Percentiles rank a stretch among this genome's conserved stretches.
phyloP scores from a whole-genome alignment of 352 stramenopile genomes.

The Elongisporangium senticosum region DNA sequence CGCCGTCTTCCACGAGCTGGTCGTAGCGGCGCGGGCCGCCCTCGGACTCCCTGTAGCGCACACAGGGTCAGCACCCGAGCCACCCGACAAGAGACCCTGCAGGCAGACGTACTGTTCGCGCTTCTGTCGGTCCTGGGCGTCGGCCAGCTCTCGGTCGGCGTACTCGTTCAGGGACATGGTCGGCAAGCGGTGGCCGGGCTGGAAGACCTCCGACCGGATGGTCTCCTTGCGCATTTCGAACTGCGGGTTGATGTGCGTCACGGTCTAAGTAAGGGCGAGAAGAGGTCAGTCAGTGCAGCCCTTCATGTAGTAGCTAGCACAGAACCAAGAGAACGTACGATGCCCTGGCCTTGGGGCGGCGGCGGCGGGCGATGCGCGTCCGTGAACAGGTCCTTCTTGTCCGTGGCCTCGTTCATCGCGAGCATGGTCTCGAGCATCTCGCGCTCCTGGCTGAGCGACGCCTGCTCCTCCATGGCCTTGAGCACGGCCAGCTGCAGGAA shows the following conservation, averaged over 20 bases:
- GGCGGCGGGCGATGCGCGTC: conserved; percentile 56
- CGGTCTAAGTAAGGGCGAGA: conserved; percentile 33
- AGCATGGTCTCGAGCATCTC: conserved; percentile 87
- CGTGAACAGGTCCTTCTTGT: conserved; percentile 64
- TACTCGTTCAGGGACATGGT: conserved; percentile 96
- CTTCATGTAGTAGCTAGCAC: not conserved
- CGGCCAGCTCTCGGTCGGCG: conserved; percentile 80
- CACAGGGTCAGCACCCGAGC: conserved; percentile 7
- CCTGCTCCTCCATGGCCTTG: conserved; percentile 78
- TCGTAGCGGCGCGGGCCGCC: conserved; percentile 85
- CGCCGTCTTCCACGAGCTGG: conserved; percentile 91
- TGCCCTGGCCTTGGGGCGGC: conserved; percentile 61
- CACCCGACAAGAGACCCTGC: not conserved
- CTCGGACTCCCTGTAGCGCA: conserved; percentile 38
- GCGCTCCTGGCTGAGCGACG: conserved; percentile 64
- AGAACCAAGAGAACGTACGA: too few relatives aligned
- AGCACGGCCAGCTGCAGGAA: conserved; percentile 73
- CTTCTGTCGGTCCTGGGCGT: conserved; percentile 86
- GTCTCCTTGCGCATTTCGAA: conserved; percentile 86
- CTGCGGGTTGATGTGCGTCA: conserved; percentile 81
- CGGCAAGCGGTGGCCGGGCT: conserved; percentile 92
- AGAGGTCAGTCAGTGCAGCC: not conserved
- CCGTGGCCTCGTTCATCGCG: conserved; percentile 61
- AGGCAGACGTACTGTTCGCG: conserved; percentile 46
- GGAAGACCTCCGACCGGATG: conserved; percentile 90